Conservation (phyloP, 139 green algal genomes). For the Auxenochlorella pyrenoidosa region DNA sequence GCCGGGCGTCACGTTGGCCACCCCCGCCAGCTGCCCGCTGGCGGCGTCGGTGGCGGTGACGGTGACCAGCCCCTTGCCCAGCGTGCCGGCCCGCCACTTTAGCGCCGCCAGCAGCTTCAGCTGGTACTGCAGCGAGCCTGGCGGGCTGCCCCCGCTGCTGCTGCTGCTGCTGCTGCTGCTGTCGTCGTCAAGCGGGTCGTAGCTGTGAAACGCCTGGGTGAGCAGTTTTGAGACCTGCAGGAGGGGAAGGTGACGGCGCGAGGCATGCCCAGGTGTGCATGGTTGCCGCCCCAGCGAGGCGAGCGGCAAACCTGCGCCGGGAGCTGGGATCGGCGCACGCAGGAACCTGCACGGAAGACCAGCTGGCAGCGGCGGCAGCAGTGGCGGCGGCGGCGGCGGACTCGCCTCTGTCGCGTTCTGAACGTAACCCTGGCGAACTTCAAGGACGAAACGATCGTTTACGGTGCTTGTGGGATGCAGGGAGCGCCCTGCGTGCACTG, state of each 20-base stretch:
- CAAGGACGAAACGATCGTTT: too few relatives aligned
- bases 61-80: constrained; percentile 16
- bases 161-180: background rate
- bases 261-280: background rate
- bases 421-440: background rate
- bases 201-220: background rate
- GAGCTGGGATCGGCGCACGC: too few relatives aligned
- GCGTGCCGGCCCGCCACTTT: constrained; percentile 10
- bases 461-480: too few relatives aligned
- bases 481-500: too few relatives aligned
- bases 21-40: constrained; percentile 16
- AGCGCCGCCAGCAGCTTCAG: constrained; percentile 34
- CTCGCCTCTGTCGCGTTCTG: background rate
- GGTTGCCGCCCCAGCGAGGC: background rate
- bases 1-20: constrained; percentile 28
- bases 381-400: too few relatives aligned
- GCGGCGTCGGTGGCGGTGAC: background rate
- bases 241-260: background rate
- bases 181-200: background rate
- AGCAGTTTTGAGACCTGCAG: constrained; percentile 19
- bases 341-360: too few relatives aligned
- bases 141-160: background rate
- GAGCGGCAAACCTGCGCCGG: too few relatives aligned
- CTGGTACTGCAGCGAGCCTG: constrained; percentile 20
- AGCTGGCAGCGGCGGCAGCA: too few relatives aligned